These are phyloP conservation scores for Xylariaceae sp. DNA, from an alignment of 2,329 filamentous ascomycete genomes.

Conservation along the genomic window DNA sequence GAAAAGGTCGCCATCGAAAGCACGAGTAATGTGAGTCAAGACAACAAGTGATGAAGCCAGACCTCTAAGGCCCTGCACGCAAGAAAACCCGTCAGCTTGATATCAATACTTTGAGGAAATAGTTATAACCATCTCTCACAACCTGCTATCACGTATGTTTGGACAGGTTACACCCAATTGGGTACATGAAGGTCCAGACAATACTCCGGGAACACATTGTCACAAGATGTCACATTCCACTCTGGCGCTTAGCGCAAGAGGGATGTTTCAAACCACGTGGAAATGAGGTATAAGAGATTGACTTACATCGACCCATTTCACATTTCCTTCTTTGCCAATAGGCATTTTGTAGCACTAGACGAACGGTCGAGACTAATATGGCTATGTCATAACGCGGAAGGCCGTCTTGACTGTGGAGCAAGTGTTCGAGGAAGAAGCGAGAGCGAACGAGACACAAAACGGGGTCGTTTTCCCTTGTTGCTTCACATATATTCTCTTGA, in stretches of 20 bases:
- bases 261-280: background rate
- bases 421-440: too few species aligned
- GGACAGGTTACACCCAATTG: too few species aligned
- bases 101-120: background rate
- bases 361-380: conserved; percentile 10
- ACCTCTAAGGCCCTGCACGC: conserved; percentile 49
- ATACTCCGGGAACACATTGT: too few species aligned
- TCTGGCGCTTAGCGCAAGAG: background rate
- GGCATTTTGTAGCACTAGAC: conserved; percentile 35
- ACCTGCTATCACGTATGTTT: too few species aligned
- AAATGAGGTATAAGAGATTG: conserved; percentile 9
- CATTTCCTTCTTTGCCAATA: conserved; percentile 45
- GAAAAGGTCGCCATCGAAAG: conserved; percentile 49
- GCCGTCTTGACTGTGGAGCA: too few species aligned
- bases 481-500: too few species aligned
- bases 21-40: conserved; percentile 49
- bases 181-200: too few species aligned
- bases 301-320: conserved; percentile 60
- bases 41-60: conserved; percentile 52
- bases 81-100: conserved; percentile 3
- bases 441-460: too few species aligned
- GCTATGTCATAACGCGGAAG: conserved; percentile 26
- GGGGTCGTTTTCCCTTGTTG: too few species aligned
- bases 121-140: too few species aligned
- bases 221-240: background rate